Evolutionary conservation across 768 basidiomycete genomes (phyloP).

Genomic region (Saitozyma sp.): DNA sequence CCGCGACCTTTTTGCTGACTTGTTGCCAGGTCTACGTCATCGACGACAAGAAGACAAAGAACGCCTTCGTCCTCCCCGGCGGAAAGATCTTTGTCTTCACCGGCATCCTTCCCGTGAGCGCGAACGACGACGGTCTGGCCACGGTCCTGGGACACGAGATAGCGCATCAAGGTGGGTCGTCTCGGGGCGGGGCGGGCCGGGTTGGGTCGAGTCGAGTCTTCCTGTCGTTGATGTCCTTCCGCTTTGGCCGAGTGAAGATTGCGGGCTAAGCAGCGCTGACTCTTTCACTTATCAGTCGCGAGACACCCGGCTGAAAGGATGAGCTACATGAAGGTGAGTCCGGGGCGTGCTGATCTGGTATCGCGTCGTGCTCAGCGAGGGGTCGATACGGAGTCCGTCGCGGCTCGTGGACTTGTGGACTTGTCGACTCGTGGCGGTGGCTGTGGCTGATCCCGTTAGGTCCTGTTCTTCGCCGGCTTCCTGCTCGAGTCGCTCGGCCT

Average conservation of each 20-base stretch:
- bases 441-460: constrained; percentile 28
- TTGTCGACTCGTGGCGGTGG: neutral
- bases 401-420: neutral
- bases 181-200: neutral
- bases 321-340: constrained; percentile 48
- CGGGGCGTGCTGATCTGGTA: no score
- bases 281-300: constrained; percentile 42
- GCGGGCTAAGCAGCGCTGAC: no score
- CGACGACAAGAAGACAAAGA: constrained; percentile 67
- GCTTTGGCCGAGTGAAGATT: neutral
- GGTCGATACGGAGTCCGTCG: no score
- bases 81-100: constrained; percentile 80
- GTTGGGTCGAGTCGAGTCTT: neutral
- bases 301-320: constrained; percentile 55
- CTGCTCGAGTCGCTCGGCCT: constrained; percentile 58
- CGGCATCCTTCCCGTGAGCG: constrained; percentile 76
- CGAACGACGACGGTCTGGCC: constrained; percentile 77
- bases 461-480: constrained; percentile 56
- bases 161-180: constrained; percentile 63
- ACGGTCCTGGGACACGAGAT: constrained; percentile 85
- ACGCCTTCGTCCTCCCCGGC: constrained; percentile 76
- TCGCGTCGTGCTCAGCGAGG: no score
- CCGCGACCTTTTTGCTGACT: neutral
- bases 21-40: constrained; percentile 72
- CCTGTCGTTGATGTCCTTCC: neutral